These are phyloP conservation scores for Solanum verrucosum DNA, from an alignment of 257 asterid genomes.

Conservation along the genomic window DNA sequence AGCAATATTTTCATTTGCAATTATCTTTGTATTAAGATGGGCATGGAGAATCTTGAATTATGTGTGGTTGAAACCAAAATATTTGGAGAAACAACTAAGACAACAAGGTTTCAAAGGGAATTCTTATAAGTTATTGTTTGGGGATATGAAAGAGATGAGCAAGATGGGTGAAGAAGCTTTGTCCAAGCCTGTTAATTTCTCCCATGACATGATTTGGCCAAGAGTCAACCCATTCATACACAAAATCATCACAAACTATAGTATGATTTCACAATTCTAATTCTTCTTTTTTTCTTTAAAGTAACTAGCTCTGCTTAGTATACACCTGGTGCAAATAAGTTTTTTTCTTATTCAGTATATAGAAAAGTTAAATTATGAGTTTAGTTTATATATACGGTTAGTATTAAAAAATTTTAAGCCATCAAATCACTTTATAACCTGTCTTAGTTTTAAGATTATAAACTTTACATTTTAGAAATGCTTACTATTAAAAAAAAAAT, in stretches of 20 bases:
- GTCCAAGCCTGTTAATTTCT: conserved; percentile 12
- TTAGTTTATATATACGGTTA: too few relatives aligned
- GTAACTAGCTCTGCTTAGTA: too few relatives aligned
- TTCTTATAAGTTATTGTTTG: background rate
- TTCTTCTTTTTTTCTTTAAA: too few relatives aligned
- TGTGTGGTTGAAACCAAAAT: conserved; percentile 18
- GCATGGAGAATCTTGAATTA: conserved; percentile 13
- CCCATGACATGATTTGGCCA: conserved; percentile 4
- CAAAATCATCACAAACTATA: conserved; percentile 8
- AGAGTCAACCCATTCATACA: conserved; percentile 10
- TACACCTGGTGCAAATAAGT: fast-evolving
- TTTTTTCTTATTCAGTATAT: too few relatives aligned
- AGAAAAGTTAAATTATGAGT: background rate
- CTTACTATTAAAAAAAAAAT: background rate
- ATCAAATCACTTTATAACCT: background rate
- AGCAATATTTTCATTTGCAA: background rate
- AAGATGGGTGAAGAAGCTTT: conserved; percentile 3
- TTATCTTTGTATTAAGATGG: background rate
- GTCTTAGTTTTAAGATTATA: background rate
- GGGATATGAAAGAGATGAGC: conserved; percentile 13
- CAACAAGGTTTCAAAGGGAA: background rate
- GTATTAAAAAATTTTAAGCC: too few relatives aligned
- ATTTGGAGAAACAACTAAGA: conserved; percentile 11
- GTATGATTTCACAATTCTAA: background rate
- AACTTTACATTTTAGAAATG: background rate